Evolutionary conservation across 768 basidiomycete genomes (phyloP), one percentile per base, ranked within the genome.

Genomic region (Mrakia frigida): DNA sequence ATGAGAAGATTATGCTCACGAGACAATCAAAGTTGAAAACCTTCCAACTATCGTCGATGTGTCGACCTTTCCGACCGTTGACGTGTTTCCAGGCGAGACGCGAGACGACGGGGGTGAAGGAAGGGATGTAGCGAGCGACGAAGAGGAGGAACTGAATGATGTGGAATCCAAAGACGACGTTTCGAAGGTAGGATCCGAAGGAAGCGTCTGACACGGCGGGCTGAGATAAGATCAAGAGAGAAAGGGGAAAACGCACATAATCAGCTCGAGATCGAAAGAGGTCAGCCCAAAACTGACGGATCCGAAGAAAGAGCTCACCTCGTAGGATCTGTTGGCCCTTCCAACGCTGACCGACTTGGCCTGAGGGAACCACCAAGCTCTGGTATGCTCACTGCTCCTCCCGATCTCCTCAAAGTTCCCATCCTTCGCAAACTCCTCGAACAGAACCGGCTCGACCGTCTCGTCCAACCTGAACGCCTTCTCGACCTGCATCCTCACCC

Each of bases 1-100:
- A 46, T 1, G 50, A 72, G 39, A 33, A 52, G 43, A 50, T n/a
- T 33, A 52, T 37, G 86, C 92, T 81, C 83, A 94, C 92, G 84
- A 92, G 87, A 84, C 92, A 94, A 79, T 98, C 95, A 77, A 97
- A 86, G 82, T 98, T 98, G 85, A 97, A 95, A 77, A 98, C 89
- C 46, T 88, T 87, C 80, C 90, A 86, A 80, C 92, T 90, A 74
- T 91, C 89, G 81, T 94, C 92, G 25, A 94, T 86, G 41, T 56
- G 60, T 0, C 70, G 61, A n/a, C 61, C 60, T 9, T 0, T n/a
- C 2, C 56, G 25, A 59, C 59, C 77, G 74, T 53, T 77, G 50
- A 70, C 65, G 52, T 41, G 70, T 13, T 79, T 79, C 78, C 80
- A 83, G 74, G 81, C 80, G 65, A 91, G 86, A 46, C 87, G 85